Evolutionary conservation across 176 grass and related monocot species (phyloP).

Genomic region (Carex scoparia): DNA sequence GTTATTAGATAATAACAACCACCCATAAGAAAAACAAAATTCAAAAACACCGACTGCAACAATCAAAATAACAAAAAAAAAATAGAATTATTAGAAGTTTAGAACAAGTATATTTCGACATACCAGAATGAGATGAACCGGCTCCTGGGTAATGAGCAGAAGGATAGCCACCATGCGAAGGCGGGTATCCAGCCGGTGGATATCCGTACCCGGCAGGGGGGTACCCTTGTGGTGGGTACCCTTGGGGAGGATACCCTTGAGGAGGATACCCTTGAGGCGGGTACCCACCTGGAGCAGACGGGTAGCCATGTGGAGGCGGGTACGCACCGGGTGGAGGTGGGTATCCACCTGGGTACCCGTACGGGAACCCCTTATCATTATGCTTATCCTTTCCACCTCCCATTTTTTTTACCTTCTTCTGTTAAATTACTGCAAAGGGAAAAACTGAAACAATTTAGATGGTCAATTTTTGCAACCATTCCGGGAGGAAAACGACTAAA

Average conservation of each 20-base stretch:
- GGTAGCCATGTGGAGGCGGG: constrained; percentile 10
- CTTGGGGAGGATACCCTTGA: constrained; percentile 37
- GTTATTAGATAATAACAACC: background rate
- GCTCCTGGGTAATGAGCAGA: constrained; percentile 36
- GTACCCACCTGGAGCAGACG: background rate
- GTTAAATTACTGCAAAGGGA: background rate
- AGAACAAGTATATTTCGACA: background rate
- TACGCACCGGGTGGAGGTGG: constrained; percentile 25
- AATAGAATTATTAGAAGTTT: background rate
- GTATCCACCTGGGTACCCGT: constrained; percentile 38
- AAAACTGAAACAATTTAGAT: background rate
- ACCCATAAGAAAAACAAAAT: background rate
- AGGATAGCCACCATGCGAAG: constrained; percentile 28
- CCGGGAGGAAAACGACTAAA: background rate
- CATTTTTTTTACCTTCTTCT: constrained; percentile 29
- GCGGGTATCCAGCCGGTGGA: constrained; percentile 31
- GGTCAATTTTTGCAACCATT: background rate
- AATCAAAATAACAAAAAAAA: background rate
- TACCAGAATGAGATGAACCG: constrained; percentile 5
- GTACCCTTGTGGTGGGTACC: constrained; percentile 34
- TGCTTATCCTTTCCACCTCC: constrained; percentile 51
- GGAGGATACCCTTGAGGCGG: constrained; percentile 34
- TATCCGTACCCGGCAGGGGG: constrained; percentile 34
- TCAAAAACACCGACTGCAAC: background rate
- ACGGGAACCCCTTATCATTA: constrained; percentile 38